phyloP scores from a whole-genome alignment of 1,139 yeast genomes.

The Protomyces lactucae-debilis region DNA sequence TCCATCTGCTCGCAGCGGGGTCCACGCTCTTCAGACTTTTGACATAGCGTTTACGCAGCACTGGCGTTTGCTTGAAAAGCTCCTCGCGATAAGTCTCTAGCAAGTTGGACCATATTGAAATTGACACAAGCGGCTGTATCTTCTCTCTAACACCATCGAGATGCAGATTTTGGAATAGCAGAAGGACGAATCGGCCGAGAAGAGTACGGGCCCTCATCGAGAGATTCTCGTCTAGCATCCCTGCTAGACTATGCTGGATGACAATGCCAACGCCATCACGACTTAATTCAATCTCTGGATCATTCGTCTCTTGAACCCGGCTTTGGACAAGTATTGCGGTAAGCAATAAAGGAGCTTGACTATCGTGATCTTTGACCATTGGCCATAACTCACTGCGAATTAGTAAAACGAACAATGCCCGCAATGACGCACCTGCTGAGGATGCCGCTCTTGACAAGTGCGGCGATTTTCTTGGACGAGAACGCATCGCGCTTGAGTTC shows the following conservation, averaged over 20 bases:
- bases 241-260: neutral
- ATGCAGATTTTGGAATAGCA: neutral
- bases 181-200: neutral
- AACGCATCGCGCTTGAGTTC: neutral
- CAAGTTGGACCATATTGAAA: conserved; percentile 4
- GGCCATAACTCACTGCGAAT: neutral
- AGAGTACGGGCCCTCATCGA: neutral
- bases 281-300: neutral
- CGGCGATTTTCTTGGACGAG: neutral
- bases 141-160: neutral
- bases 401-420: neutral
- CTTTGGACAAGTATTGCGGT: neutral
- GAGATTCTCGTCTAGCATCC: neutral
- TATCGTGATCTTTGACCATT: neutral
- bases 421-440: too few relatives aligned
- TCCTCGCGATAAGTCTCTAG: neutral
- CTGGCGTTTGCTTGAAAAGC: conserved; percentile 5
- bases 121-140: conserved; percentile 13
- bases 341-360: neutral
- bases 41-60: conserved; percentile 8
- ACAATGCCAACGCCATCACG: neutral
- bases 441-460: neutral
- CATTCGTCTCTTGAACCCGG: neutral
- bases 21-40: neutral
- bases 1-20: neutral